These are phyloP conservation scores for Eleusine coracana DNA, from an alignment of 176 grass and related monocot genomes.

Conservation along the genomic window DNA sequence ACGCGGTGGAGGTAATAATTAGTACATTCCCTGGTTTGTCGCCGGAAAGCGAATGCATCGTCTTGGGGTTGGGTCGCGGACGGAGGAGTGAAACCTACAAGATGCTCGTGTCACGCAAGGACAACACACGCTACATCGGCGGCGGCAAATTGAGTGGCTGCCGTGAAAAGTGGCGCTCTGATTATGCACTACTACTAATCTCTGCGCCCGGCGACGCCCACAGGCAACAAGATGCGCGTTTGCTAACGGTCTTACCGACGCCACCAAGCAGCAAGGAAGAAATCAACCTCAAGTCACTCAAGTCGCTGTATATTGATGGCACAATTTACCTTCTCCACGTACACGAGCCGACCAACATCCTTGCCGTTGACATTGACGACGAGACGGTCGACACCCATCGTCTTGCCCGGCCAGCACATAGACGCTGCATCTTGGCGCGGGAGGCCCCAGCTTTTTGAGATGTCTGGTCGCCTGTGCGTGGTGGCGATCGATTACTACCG, in stretches of 20 bases:
- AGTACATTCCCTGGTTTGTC: neutral
- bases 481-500: neutral
- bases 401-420: neutral
- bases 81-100: constrained; percentile 5
- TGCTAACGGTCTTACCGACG: too few species aligned
- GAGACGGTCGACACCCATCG: neutral
- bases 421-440: too few species aligned
- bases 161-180: too few species aligned
- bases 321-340: neutral
- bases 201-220: too few species aligned
- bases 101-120: neutral
- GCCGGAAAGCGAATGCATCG: neutral
- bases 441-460: neutral
- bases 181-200: neutral
- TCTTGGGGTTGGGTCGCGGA: neutral
- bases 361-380: neutral
- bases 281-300: neutral
- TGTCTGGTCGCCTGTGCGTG: constrained; percentile 16
- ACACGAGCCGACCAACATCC: neutral
- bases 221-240: too few species aligned
- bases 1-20: neutral
- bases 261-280: neutral
- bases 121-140: neutral
- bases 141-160: too few species aligned
- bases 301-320: neutral